Conservation (phyloP, 2,329 filamentous ascomycete genomes). For the Ophiostoma novo-ulmi region DNA sequence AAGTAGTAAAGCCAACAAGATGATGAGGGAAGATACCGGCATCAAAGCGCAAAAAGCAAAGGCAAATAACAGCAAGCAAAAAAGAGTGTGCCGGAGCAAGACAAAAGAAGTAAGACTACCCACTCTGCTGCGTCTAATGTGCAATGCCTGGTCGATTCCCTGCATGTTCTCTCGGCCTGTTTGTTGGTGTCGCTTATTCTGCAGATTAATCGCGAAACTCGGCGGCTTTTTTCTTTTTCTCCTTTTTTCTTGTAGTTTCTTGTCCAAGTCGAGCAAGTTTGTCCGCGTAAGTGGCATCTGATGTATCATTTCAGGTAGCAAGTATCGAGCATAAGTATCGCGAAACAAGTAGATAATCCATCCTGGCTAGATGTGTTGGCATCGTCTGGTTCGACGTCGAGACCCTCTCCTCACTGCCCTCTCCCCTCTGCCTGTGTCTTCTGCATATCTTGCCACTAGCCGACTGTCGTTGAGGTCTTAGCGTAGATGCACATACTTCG, state of each 20-base stretch:
- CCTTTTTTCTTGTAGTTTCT: background rate
- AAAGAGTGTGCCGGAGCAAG: background rate
- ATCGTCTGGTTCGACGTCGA: background rate
- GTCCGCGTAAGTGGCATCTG: background rate
- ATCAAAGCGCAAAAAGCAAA: background rate
- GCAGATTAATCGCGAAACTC: background rate
- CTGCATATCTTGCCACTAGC: background rate
- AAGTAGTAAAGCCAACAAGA: background rate
- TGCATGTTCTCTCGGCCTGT: background rate
- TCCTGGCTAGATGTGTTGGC: background rate
- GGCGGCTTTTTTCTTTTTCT: background rate
- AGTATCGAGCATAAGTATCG: background rate
- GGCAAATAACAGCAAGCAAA: too few relatives aligned
- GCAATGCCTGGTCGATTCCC: background rate
- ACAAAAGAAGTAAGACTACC: background rate
- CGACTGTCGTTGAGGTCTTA: background rate
- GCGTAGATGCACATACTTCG: background rate
- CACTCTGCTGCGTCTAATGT: background rate
- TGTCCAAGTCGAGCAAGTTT: background rate
- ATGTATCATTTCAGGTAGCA: background rate
- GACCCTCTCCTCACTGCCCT: too few relatives aligned
- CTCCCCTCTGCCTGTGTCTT: too few relatives aligned
- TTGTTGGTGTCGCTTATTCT: conserved; percentile 9
- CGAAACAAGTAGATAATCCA: background rate
- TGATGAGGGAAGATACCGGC: background rate